Evolutionary conservation across 2,329 filamentous ascomycete species (phyloP).

Genomic region (Penicillium sp.): DNA sequence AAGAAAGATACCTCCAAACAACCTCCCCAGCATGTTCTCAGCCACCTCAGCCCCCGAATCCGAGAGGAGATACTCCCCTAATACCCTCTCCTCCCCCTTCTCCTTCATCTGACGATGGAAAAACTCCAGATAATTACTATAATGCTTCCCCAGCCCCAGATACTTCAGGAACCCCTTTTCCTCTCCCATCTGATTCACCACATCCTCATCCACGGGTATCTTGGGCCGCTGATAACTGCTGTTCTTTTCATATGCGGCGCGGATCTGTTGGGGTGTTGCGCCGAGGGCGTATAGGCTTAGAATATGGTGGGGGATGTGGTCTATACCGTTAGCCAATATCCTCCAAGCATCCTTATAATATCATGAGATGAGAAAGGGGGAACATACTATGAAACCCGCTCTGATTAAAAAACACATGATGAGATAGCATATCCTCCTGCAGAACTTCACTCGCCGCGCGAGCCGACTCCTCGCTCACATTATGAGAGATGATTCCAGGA

Average conservation of each 20-base stretch:
- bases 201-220: too few species aligned
- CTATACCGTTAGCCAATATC: too few species aligned
- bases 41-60: conserved; percentile 58
- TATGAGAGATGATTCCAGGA: conserved; percentile 40
- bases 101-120: conserved; percentile 64
- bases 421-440: conserved; percentile 61
- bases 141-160: conserved; percentile 57
- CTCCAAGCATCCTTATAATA: too few species aligned
- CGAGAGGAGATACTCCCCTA: conserved; percentile 62
- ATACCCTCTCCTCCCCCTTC: conserved; percentile 52
- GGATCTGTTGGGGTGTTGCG: conserved; percentile 53
- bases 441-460: conserved; percentile 57
- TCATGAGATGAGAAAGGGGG: too few species aligned
- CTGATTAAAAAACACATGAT: conserved; percentile 74
- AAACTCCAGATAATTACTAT: conserved; percentile 66
- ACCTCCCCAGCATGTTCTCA: conserved; percentile 59
- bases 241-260: conserved; percentile 58
- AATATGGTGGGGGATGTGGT: conserved; percentile 73
- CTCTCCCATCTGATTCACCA: too few species aligned
- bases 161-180: conserved; percentile 51
- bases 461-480: conserved; percentile 51
- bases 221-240: conserved; percentile 55
- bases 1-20: conserved; percentile 58
- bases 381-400: conserved; percentile 59
- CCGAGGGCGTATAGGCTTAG: conserved; percentile 69